phyloP scores from a whole-genome alignment of 75 land plant species.

The Cupressus sempervirens region DNA sequence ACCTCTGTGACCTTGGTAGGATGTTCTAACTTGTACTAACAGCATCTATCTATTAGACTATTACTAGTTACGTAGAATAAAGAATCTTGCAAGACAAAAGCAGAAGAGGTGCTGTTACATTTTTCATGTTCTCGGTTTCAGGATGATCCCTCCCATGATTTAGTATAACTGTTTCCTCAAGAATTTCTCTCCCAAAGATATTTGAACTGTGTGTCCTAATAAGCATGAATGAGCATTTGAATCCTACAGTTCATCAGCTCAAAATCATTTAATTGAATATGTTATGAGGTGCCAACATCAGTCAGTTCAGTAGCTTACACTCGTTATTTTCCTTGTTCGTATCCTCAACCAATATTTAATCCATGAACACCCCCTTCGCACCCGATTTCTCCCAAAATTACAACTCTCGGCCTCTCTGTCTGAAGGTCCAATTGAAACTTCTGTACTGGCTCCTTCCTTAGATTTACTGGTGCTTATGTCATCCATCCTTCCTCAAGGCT shows the following conservation, averaged over 20 bases:
- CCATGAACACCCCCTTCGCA: background rate
- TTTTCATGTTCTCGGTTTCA: background rate
- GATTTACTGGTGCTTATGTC: background rate
- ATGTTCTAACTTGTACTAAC: background rate
- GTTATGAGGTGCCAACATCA: background rate
- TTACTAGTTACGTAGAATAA: no score
- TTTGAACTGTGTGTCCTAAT: background rate
- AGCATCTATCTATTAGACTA: background rate
- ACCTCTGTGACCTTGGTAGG: background rate
- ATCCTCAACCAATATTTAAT: background rate
- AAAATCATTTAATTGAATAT: background rate
- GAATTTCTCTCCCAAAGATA: background rate
- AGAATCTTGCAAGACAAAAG: background rate
- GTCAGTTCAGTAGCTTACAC: background rate
- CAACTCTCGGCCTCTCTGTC: background rate
- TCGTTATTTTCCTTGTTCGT: background rate
- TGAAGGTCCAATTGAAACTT: background rate
- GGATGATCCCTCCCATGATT: background rate
- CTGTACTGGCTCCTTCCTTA: background rate
- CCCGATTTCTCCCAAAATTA: background rate
- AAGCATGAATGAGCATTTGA: background rate
- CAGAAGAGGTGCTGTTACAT: background rate
- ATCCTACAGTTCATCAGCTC: background rate
- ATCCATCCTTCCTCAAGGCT: slow-evolving; percentile 20
- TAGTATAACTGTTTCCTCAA: background rate